Evolutionary conservation across 192 early-diverging fungal genomes (phyloP).

Genomic region (Spizellomyces sp.): DNA sequence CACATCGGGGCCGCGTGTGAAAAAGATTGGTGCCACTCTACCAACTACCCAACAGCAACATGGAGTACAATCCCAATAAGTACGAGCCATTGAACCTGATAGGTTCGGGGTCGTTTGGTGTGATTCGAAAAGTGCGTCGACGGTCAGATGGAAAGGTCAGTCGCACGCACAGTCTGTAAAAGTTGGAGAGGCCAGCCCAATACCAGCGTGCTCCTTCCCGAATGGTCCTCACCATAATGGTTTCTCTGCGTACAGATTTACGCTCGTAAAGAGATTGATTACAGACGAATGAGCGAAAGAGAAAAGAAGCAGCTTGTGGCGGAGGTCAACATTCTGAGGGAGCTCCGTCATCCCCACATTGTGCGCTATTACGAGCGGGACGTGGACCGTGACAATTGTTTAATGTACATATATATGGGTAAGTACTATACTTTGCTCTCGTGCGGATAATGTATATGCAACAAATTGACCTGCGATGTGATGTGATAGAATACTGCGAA

Average conservation of each 20-base stretch:
- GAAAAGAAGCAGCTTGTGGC: slow-evolving; percentile 74
- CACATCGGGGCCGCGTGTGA: no score
- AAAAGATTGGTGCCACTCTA: no score
- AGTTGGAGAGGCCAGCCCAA: neutral
- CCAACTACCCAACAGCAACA: no score
- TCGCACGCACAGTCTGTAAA: neutral
- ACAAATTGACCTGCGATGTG: neutral
- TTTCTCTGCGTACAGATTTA: slow-evolving; percentile 49
- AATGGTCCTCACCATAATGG: neutral
- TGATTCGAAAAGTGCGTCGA: slow-evolving; percentile 69
- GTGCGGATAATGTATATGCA: no score
- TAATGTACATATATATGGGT: slow-evolving; percentile 79
- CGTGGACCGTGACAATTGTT: slow-evolving; percentile 64
- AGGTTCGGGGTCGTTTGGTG: slow-evolving; percentile 72
- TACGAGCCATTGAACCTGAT: slow-evolving; percentile 69
- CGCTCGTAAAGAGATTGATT: slow-evolving; percentile 79
- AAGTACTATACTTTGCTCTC: slow-evolving; percentile 15
- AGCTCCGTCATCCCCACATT: slow-evolving; percentile 73
- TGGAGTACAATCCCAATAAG: slow-evolving; percentile 7
- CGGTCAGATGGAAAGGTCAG: slow-evolving; percentile 66
- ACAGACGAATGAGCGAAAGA: slow-evolving; percentile 71
- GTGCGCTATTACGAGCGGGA: slow-evolving; percentile 71
- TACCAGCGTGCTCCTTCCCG: neutral
- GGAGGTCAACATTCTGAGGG: slow-evolving; percentile 74
- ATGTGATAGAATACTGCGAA: slow-evolving; percentile 65